Conservation (phyloP, 495 filamentous ascomycete genomes). For the Hypoxylon fuscum region DNA sequence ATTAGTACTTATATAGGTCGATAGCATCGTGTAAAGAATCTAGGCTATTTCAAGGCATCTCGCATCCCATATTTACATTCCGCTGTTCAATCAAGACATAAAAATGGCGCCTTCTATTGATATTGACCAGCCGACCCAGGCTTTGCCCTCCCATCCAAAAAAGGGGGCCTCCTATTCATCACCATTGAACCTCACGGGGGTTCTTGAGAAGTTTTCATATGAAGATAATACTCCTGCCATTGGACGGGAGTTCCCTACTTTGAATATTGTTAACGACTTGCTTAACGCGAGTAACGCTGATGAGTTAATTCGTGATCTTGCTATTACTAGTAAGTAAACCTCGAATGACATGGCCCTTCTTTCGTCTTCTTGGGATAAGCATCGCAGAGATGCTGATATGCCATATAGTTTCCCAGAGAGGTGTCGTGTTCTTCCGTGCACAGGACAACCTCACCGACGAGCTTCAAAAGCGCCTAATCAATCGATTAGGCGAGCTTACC, state of each 20-base stretch:
- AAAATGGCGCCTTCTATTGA: background rate
- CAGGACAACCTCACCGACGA: slow-evolving; percentile 65
- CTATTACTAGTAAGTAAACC: slow-evolving; percentile 68
- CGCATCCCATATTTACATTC: background rate
- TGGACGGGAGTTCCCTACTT: slow-evolving; percentile 70
- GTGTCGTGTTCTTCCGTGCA: slow-evolving; percentile 81
- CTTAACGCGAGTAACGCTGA: slow-evolving; percentile 71
- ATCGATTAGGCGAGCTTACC: slow-evolving; percentile 68
- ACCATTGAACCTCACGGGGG: slow-evolving; percentile 62
- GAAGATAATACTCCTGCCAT: slow-evolving; percentile 76
- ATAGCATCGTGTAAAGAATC: background rate
- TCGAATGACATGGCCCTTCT: slow-evolving; percentile 14
- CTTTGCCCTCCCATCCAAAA: slow-evolving; percentile 1
- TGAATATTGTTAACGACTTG: slow-evolving; percentile 66
- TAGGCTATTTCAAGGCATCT: background rate
- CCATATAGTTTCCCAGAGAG: slow-evolving; percentile 74
- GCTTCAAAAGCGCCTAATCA: slow-evolving; percentile 67
- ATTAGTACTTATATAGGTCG: background rate
- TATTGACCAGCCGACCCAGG: background rate
- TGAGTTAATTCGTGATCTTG: slow-evolving; percentile 71
- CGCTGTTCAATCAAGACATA: background rate
- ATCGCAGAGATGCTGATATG: background rate
- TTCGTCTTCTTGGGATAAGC: slow-evolving; percentile 1
- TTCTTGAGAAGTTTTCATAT: slow-evolving; percentile 64
- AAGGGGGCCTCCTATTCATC: slow-evolving; percentile 1